These are phyloP conservation scores for Hirschfeldia incana DNA, from an alignment of 345 rosid species.

Conservation along the genomic window DNA sequence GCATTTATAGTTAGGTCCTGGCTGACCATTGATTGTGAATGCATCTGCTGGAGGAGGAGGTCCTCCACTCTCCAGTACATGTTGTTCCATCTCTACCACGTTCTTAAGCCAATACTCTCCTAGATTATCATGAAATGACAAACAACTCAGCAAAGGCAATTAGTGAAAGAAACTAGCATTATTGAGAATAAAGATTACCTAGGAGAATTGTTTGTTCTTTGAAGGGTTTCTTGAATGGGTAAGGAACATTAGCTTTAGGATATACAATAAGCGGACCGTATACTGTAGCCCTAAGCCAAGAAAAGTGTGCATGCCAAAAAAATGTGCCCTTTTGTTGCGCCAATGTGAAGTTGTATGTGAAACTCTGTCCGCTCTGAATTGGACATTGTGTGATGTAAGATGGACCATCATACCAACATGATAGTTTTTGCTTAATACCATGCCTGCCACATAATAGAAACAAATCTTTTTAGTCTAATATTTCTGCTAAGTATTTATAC, in stretches of 20 bases:
- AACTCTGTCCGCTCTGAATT: slow-evolving; percentile 67
- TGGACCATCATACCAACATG: slow-evolving; percentile 93
- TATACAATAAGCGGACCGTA: slow-evolving; percentile 72
- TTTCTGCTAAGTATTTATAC: not conserved
- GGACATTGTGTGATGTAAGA: slow-evolving; percentile 92
- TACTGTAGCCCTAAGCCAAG: slow-evolving; percentile 83
- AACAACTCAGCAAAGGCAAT: slow-evolving; percentile 6
- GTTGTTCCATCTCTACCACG: slow-evolving; percentile 57
- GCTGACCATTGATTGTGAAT: slow-evolving; percentile 79
- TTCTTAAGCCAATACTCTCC: slow-evolving; percentile 87
- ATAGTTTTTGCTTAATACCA: slow-evolving; percentile 74
- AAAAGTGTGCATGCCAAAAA: slow-evolving; percentile 87
- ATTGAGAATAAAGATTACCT: slow-evolving; percentile 40
- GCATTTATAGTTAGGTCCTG: slow-evolving; percentile 86
- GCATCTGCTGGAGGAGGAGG: slow-evolving; percentile 75
- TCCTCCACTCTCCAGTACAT: slow-evolving; percentile 65
- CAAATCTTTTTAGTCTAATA: not conserved
- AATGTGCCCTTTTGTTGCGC: slow-evolving; percentile 74
- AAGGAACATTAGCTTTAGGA: slow-evolving; percentile 66
- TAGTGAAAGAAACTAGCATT: not conserved
- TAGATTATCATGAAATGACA: slow-evolving; percentile 21
- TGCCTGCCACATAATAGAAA: slow-evolving; percentile 51
- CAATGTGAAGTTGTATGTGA: slow-evolving; percentile 72
- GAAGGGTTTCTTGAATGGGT: slow-evolving; percentile 66
- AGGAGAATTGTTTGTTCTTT: slow-evolving; percentile 65